Evolutionary conservation across 2,329 filamentous ascomycete genomes (phyloP).

Genomic region (Alternaria atra): DNA sequence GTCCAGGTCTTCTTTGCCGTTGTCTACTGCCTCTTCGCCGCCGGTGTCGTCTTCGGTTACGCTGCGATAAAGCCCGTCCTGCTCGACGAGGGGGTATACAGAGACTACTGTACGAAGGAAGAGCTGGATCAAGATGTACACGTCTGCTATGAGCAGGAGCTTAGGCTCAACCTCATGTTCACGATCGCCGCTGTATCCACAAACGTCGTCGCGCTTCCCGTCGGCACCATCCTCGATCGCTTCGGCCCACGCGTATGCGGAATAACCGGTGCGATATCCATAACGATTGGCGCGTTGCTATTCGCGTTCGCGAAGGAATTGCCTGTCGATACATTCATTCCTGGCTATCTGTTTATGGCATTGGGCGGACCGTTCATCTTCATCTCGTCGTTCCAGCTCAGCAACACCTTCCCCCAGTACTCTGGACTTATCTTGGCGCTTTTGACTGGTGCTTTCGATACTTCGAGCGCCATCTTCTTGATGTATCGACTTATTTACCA

Average conservation of each 20-base stretch:
- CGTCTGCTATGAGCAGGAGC: conserved; percentile 53
- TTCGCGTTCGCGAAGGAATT: conserved; percentile 73
- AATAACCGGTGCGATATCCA: conserved; percentile 72
- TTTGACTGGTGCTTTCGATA: conserved; percentile 62
- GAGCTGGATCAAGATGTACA: conserved; percentile 46
- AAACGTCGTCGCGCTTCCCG: conserved; percentile 84
- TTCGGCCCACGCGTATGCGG: conserved; percentile 82
- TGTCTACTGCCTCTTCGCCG: conserved; percentile 77
- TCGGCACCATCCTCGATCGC: conserved; percentile 84
- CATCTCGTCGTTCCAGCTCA: conserved; percentile 61
- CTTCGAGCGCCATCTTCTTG: conserved; percentile 59
- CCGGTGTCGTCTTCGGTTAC: conserved; percentile 61
- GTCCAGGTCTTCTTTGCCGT: conserved; percentile 75
- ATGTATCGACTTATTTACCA: conserved; percentile 59
- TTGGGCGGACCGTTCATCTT: conserved; percentile 62
- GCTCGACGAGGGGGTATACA: conserved; percentile 49
- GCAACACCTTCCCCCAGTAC: conserved; percentile 61
- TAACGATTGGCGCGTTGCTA: conserved; percentile 74
- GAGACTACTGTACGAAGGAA: conserved; percentile 46
- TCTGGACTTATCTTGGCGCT: conserved; percentile 60
- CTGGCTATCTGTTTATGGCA: conserved; percentile 60
- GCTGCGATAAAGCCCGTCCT: conserved; percentile 54
- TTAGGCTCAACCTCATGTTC: conserved; percentile 85
- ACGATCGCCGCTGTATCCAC: conserved; percentile 87
- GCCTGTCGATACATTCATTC: conserved; percentile 73